These are phyloP conservation scores for Pythium periplocum DNA, from an alignment of 352 stramenopile genomes.

Conservation along the genomic window DNA sequence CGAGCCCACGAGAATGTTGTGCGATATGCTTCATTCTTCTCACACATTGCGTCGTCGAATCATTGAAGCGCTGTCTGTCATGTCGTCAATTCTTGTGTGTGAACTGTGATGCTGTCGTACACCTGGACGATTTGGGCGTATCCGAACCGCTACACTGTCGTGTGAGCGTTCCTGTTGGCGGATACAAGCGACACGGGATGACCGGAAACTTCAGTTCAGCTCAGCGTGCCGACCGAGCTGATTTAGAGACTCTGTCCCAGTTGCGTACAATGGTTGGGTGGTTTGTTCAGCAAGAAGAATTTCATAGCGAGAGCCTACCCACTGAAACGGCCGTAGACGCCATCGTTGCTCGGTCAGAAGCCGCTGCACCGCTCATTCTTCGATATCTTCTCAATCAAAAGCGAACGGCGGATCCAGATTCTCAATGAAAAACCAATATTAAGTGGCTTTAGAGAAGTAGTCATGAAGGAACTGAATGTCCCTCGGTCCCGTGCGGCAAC, in stretches of 20 bases:
- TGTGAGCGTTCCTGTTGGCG: slow-evolving; percentile 18
- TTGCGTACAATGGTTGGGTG: too few relatives aligned
- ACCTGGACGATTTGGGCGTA: slow-evolving; percentile 64
- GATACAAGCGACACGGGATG: too few relatives aligned
- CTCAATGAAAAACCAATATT: too few relatives aligned
- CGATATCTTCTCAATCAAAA: slow-evolving; percentile 28
- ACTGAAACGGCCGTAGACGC: too few relatives aligned
- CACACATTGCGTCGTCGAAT: background rate
- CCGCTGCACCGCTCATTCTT: slow-evolving; percentile 9
- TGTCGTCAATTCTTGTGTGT: slow-evolving; percentile 41
- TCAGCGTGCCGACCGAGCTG: too few relatives aligned
- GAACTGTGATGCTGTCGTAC: slow-evolving; percentile 39
- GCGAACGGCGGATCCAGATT: background rate
- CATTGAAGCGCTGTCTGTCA: slow-evolving; percentile 35
- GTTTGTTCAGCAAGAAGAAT: too few relatives aligned
- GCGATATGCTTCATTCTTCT: slow-evolving; percentile 1
- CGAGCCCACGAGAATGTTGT: background rate
- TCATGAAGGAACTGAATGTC: slow-evolving; percentile 63
- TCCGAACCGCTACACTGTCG: slow-evolving; percentile 40
- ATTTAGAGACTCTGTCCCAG: too few relatives aligned
- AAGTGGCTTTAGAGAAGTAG: slow-evolving; percentile 26
- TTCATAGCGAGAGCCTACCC: too few relatives aligned
- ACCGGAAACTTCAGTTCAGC: too few relatives aligned
- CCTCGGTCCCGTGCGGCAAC: slow-evolving; percentile 70
- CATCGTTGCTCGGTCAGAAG: background rate